Evolutionary conservation across 768 basidiomycete genomes (phyloP), one percentile per base, ranked within the genome.

Genomic region (Panaeolus papilionaceus): DNA sequence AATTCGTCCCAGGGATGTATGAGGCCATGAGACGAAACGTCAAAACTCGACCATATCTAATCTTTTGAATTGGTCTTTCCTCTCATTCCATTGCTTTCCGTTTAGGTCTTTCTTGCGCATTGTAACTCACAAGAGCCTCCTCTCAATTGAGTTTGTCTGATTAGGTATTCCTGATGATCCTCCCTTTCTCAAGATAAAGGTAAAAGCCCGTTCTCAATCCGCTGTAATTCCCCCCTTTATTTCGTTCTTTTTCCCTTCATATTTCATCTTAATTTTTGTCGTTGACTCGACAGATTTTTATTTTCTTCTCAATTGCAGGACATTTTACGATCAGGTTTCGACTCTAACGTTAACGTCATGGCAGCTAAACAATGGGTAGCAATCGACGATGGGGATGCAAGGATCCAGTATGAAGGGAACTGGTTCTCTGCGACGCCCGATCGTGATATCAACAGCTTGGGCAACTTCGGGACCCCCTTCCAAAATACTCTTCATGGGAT

Each of bases 401-500:
- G 47, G 26, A 51, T 51, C 20, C n/a, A 51, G 20, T 51, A 51
- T 51, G 47, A 51, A 11, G 47, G 47, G 20, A 9, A 26, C 9
- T 51, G 47, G 47, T 51, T 51, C 26, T 51, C 47, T 51, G 26
- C 47, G 18, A 51, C 47, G 47, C 47, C 47, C 4, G 47, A 51
- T 20, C 47, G 9, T 9, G 47, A 51, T 18, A 51, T 51, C 47
- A 51, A 79, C 61, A 61, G 38, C 1, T 14, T 75, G 5, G 81
- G 79, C 0, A 80, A 77, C 62, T 79, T 69, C 69, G 81, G 81
- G 0, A 68, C 76, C 3, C 69, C 78, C 2, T 79, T 76, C 63
- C 69, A 72, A 51, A 71, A 67, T 45, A 78, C 78, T n/a, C 70
- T 73, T n/a, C 78, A 78, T 68, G 76, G 75, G 2, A 76, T 74